These are phyloP conservation scores for Panicum virgatum DNA, from an alignment of 202 grass and related monocot genomes.

Conservation along the genomic window DNA sequence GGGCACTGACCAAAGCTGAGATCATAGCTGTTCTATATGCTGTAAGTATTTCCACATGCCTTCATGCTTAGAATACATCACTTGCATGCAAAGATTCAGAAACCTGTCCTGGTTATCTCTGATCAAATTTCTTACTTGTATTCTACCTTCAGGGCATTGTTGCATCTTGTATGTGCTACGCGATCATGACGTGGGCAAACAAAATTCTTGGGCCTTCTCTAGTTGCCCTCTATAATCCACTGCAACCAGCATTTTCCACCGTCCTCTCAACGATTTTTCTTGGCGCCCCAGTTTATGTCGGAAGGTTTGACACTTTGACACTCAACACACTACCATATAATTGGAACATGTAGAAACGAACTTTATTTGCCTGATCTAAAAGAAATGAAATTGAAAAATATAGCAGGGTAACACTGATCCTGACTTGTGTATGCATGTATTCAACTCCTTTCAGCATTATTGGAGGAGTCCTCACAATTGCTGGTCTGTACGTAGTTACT, in stretches of 20 bases:
- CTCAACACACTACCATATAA: neutral
- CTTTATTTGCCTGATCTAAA: neutral
- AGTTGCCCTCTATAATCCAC: conserved; percentile 79
- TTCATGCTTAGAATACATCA: neutral
- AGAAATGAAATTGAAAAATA: neutral
- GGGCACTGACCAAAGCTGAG: conserved; percentile 62
- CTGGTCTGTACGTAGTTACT: conserved; percentile 73
- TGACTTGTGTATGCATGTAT: neutral
- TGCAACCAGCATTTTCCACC: conserved; percentile 81
- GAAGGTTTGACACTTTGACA: conserved; percentile 89
- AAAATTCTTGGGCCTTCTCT: conserved; percentile 82
- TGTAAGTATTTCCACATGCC: conserved; percentile 47
- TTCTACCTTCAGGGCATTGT: conserved; percentile 63
- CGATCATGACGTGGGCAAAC: conserved; percentile 87
- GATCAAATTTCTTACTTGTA: conserved; percentile 20
- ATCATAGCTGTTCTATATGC: conserved; percentile 84
- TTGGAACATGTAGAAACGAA: neutral
- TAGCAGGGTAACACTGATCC: neutral
- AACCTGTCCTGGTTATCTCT: neutral
- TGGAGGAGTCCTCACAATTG: conserved; percentile 70
- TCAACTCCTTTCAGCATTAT: conserved; percentile 54
- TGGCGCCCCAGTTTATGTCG: conserved; percentile 70
- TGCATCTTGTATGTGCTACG: conserved; percentile 81
- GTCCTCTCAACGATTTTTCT: conserved; percentile 89
- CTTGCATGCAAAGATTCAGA: neutral